Evolutionary conservation across 257 asterid species (phyloP).

Genomic region (Solanum medicagineum): DNA sequence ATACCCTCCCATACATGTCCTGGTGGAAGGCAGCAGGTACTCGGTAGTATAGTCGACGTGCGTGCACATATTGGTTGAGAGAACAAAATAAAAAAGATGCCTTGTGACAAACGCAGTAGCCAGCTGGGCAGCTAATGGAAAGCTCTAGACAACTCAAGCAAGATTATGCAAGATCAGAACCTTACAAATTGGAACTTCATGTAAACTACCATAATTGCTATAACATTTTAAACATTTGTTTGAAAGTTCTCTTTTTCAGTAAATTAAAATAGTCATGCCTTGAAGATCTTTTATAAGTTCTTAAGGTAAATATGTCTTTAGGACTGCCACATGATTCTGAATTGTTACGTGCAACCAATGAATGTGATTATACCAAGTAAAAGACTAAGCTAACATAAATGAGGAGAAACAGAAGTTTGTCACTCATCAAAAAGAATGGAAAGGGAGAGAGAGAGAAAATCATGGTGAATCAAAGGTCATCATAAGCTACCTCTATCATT

Average conservation of each 20-base stretch:
- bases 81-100: not conserved
- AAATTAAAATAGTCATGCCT: not conserved
- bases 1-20: not conserved
- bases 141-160: not conserved
- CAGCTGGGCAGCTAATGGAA: not conserved
- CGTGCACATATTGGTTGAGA: not conserved
- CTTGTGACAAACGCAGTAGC: not conserved
- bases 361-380: not conserved
- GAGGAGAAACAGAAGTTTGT: not conserved
- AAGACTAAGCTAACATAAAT: not conserved
- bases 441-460: not conserved
- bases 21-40: not conserved
- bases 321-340: not conserved
- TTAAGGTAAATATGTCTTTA: not conserved
- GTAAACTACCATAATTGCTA: not conserved
- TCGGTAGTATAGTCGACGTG: not conserved
- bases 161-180: not conserved
- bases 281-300: not conserved
- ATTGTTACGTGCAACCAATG: not conserved
- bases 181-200: not conserved
- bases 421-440: not conserved
- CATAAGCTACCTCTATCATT: slow-evolving; percentile 54
- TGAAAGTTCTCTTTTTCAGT: not conserved
- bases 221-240: not conserved
- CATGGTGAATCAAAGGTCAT: not conserved